phyloP scores from a whole-genome alignment of 352 stramenopile species.

The Pseudoperonospora humuli region DNA sequence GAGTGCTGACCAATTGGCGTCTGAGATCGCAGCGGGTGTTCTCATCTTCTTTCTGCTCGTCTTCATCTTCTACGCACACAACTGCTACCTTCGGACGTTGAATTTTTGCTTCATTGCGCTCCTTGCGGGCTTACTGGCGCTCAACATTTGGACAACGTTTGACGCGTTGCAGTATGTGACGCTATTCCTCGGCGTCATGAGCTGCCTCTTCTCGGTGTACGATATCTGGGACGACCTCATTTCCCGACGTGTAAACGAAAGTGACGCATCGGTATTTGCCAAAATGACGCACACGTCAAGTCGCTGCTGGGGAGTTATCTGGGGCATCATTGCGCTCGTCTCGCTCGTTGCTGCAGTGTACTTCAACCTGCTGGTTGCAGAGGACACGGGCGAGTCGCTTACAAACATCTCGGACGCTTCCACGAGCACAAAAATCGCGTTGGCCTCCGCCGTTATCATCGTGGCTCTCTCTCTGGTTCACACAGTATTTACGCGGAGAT shows the following conservation, averaged over 20 bases:
- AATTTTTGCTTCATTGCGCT: conserved; percentile 82
- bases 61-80: conserved; percentile 86
- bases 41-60: conserved; percentile 84
- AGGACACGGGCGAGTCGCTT: conserved; percentile 43
- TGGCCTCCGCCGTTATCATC: conserved; percentile 37
- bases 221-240: conserved; percentile 90
- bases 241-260: conserved; percentile 81
- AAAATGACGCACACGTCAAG: conserved; percentile 88
- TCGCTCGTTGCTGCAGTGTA: conserved; percentile 76
- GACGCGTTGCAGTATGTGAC: conserved; percentile 77
- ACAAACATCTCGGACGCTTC: conserved; percentile 46
- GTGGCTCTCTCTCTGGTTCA: conserved; percentile 56
- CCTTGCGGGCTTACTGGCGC: conserved; percentile 61
- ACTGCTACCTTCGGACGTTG: conserved; percentile 75
- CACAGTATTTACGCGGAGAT: conserved; percentile 60
- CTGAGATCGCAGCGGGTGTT: conserved; percentile 68
- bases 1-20: conserved; percentile 44
- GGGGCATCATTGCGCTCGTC: conserved; percentile 67
- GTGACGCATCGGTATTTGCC: conserved; percentile 82
- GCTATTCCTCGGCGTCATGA: conserved; percentile 88
- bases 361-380: conserved; percentile 70
- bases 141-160: conserved; percentile 58
- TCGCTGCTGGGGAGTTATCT: conserved; percentile 87
- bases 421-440: conserved; percentile 46
- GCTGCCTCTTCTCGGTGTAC: conserved; percentile 87